Evolutionary conservation across 2,329 filamentous ascomycete species (phyloP).

Genomic region (Cercospora nicotianae): DNA sequence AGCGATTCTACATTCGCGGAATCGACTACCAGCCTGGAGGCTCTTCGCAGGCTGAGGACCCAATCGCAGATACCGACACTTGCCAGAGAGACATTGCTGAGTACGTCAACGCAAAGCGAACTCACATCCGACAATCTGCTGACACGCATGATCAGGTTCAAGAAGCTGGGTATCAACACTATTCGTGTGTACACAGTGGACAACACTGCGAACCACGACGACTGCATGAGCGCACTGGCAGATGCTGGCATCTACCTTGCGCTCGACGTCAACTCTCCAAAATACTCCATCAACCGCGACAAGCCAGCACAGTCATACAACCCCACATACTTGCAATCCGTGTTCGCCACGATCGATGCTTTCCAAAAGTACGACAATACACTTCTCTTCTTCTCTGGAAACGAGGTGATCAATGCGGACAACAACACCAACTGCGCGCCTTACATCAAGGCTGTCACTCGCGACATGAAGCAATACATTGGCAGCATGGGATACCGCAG

Average conservation of each 20-base stretch:
- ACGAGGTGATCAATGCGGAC: slow-evolving; percentile 68
- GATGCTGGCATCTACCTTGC: slow-evolving; percentile 91
- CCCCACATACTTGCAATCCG: slow-evolving; percentile 75
- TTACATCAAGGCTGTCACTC: slow-evolving; percentile 71
- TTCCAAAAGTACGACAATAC: slow-evolving; percentile 85
- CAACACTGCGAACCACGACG: slow-evolving; percentile 77
- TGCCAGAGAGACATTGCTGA: slow-evolving; percentile 79
- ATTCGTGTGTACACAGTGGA: slow-evolving; percentile 91
- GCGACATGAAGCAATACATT: slow-evolving; percentile 80
- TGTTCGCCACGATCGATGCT: slow-evolving; percentile 85
- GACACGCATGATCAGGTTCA: slow-evolving; percentile 55
- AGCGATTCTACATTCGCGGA: slow-evolving; percentile 62
- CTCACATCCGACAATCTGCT: neutral
- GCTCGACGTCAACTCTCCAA: slow-evolving; percentile 86
- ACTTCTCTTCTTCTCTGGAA: slow-evolving; percentile 78
- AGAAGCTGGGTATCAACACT: slow-evolving; percentile 84
- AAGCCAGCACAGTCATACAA: slow-evolving; percentile 80
- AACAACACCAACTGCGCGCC: slow-evolving; percentile 64
- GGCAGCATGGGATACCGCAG: slow-evolving; percentile 65
- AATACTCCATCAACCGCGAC: slow-evolving; percentile 81
- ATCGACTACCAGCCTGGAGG: slow-evolving; percentile 59
- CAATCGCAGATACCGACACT: slow-evolving; percentile 66
- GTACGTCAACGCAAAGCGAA: slow-evolving; percentile 15
- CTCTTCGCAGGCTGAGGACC: slow-evolving; percentile 65
- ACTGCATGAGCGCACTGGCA: slow-evolving; percentile 78